Percentiles rank a stretch among this genome's conserved stretches.
Conservation (phyloP, 768 basidiomycete genomes). For the Hygrocybe coccinea region DNA sequence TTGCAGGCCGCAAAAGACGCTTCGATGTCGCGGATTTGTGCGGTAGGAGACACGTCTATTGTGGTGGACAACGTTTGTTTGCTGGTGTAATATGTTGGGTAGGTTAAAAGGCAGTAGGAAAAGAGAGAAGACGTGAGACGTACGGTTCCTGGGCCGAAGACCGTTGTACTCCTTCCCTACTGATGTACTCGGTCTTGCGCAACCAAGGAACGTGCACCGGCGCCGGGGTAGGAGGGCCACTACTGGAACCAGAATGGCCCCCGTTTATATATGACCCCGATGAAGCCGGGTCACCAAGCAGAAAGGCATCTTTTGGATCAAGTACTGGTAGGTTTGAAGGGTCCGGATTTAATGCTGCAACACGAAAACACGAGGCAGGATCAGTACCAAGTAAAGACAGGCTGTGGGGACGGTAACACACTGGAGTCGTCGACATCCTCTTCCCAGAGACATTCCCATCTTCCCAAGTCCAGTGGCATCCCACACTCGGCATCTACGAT, state of each 20-base stretch:
- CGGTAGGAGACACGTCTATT: conserved; percentile 69
- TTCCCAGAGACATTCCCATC: conserved; percentile 79
- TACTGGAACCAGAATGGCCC: conserved; percentile 27
- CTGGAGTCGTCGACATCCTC: conserved; percentile 69
- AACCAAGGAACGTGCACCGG: conserved; percentile 81
- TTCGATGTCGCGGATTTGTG: conserved; percentile 76
- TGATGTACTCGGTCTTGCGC: conserved; percentile 87
- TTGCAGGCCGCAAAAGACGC: conserved; percentile 65
- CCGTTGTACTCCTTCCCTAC: conserved; percentile 48
- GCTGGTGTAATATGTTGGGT: conserved; percentile 28
- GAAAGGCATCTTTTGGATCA: conserved; percentile 71
- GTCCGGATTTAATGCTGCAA: conserved; percentile 59
- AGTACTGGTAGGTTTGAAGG: conserved; percentile 51
- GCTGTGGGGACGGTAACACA: conserved; percentile 25
- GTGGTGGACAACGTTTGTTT: conserved; percentile 44
- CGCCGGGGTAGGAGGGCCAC: conserved; percentile 41
- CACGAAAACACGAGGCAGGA: neutral
- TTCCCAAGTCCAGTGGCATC: conserved; percentile 88
- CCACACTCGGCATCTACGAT: conserved; percentile 95
- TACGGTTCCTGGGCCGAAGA: conserved; percentile 52
- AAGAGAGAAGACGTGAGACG: conserved; percentile 18
- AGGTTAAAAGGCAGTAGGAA: neutral
- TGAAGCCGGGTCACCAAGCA: conserved; percentile 63
- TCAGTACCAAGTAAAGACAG: neutral
- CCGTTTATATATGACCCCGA: conserved; percentile 44